Conservation (phyloP, 73 alveolate species). For the Paramecium tetraurelia region DNA sequence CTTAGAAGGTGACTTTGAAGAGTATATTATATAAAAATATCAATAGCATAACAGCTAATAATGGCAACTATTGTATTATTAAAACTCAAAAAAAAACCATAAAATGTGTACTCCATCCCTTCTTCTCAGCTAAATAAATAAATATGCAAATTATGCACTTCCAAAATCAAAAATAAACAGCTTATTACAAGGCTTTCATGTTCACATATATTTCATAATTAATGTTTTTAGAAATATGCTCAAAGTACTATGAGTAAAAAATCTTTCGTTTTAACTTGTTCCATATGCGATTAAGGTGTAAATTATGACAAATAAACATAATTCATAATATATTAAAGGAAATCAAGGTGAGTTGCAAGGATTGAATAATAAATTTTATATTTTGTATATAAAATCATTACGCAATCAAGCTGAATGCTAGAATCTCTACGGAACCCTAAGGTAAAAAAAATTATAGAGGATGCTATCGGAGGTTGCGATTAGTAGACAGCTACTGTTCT, state of each 20-base stretch:
- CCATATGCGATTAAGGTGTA: not conserved
- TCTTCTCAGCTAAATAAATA: not conserved
- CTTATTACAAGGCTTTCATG: not conserved
- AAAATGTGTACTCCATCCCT: not conserved
- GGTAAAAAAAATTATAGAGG: not conserved
- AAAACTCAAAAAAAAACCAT: not conserved
- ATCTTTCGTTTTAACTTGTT: not conserved
- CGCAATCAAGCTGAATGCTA: not conserved
- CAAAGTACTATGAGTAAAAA: not conserved
- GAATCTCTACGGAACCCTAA: not conserved
- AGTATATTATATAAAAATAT: not conserved
- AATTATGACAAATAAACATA: not conserved
- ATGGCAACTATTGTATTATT: not conserved
- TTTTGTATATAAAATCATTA: not conserved
- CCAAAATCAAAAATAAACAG: not conserved
- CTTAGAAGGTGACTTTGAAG: not conserved
- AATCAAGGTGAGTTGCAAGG: not conserved
- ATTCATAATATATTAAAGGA: not conserved
- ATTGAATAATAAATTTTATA: not conserved
- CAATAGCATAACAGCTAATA: not conserved
- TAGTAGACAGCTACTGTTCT: conserved; percentile 12
- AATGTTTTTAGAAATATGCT: not conserved
- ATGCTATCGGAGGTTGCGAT: conserved; percentile 4
- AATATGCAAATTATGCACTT: not conserved
- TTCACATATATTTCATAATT: not conserved